Evolutionary conservation across 768 basidiomycete genomes (phyloP).

Genomic region (Macrolepiota dolichaula): DNA sequence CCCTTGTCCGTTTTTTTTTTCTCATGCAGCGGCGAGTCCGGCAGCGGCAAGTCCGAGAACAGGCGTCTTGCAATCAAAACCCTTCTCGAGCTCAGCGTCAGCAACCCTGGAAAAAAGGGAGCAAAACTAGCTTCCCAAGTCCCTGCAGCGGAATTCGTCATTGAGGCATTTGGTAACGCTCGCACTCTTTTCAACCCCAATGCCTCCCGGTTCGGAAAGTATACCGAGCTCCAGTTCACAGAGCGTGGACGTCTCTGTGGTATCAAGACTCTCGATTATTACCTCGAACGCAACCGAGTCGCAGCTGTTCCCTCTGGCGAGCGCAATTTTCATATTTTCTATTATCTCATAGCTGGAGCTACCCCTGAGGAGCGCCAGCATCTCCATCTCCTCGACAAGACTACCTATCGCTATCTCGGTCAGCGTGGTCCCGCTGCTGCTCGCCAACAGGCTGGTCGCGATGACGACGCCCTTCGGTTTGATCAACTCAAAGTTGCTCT

Average conservation of each 20-base stretch:
- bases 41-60: conserved; percentile 92
- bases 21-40: conserved; percentile 77
- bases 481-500: conserved; percentile 93
- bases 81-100: conserved; percentile 86
- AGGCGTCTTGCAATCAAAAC: conserved; percentile 88
- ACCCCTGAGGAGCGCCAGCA: conserved; percentile 85
- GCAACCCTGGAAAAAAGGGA: conserved; percentile 90
- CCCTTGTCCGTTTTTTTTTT: conserved; percentile 3
- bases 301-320: conserved; percentile 85
- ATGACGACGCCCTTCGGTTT: conserved; percentile 85
- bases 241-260: conserved; percentile 88
- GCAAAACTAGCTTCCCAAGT: conserved; percentile 83
- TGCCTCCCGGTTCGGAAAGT: conserved; percentile 96
- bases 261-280: conserved; percentile 94
- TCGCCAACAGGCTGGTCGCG: conserved; percentile 46
- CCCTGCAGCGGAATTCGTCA: conserved; percentile 91
- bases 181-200: conserved; percentile 91
- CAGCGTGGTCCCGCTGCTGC: conserved; percentile 47
- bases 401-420: conserved; percentile 84
- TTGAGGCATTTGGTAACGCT: conserved; percentile 92
- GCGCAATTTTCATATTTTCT: conserved; percentile 97
- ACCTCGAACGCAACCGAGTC: conserved; percentile 90
- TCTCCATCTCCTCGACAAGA: conserved; percentile 78
- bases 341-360: conserved; percentile 92
- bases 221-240: conserved; percentile 96